Base-by-base conservation (phyloP, 2,329 filamentous ascomycete genomes). In the Sporothrix dimorphospora region DNA sequence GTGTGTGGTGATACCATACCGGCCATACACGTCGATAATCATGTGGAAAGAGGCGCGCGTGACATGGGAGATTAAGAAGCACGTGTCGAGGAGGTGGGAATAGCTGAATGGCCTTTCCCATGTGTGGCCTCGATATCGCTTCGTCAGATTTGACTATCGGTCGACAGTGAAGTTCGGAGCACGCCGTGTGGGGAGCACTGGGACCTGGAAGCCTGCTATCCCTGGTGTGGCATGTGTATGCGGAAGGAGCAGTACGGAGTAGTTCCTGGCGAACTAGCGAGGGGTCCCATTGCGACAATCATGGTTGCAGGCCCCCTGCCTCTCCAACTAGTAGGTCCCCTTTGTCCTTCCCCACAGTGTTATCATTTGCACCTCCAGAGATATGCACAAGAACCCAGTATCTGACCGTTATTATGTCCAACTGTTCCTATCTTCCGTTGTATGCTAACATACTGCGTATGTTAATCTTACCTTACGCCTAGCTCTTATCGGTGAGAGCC, bases 401-500 rank as follows among this genome's bases (percentile, higher is more conserved):
- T 53, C 49, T 53, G 49, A 11, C 49, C 12, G 12, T 4, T 16
- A 30, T 27, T 55, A 55, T 21, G 51, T 27, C 21, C 3, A 16
- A 19, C 51, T 55, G 12, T 21, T 3, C 4, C 42, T n/a, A 21
- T 19, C 19, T 27, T 24, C 24, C 2, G 7, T 5, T 27, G 42
- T 34, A 34, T 34, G 30, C 30, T 34, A 34, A 34, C 30, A 34
- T 34, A 34, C 30, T 34, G 3, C 30, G 30, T 34, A n/a, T n/a
- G n/a, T n/a, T n/a, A n/a, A n/a, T n/a, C n/a, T n/a, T n/a, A 34
- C 30, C 49, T 53, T n/a, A 53, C 47, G 12, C 21, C 49, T 24
- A 63, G 42, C 27, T 63, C 53, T 63, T 70, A 63, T 70, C 68
- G 68, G 55, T 38, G 68, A 70, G 68, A 70, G 68, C 55, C 40